phyloP scores from a whole-genome alignment of 768 basidiomycete genomes.

The Rickenella mellea region DNA sequence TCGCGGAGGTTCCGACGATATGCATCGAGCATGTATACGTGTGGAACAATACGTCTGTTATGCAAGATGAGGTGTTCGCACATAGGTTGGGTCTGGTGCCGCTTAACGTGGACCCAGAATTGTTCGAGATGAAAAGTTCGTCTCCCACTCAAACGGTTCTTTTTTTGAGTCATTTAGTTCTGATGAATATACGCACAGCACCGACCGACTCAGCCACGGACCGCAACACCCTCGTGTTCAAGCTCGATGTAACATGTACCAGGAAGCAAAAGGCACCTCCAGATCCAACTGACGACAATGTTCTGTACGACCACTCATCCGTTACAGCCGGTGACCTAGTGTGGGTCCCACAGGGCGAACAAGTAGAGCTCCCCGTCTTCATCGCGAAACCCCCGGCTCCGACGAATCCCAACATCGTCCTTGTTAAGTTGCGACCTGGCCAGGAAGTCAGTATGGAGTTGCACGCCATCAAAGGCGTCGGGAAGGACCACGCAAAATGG shows the following conservation, averaged over 20 bases:
- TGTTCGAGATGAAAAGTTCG: constrained; percentile 44
- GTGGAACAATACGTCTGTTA: constrained; percentile 90
- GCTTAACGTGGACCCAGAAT: constrained; percentile 72
- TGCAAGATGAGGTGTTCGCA: constrained; percentile 88
- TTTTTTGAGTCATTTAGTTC: background rate
- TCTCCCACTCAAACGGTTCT: no score
- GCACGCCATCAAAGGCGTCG: constrained; percentile 87
- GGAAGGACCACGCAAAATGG: constrained; percentile 95
- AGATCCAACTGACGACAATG: constrained; percentile 37
- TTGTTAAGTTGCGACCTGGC: constrained; percentile 87
- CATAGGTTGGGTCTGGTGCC: constrained; percentile 91
- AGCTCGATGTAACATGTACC: constrained; percentile 56
- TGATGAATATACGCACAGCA: constrained; percentile 13
- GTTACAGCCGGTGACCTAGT: constrained; percentile 55
- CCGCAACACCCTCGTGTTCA: constrained; percentile 86
- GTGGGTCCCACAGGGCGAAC: constrained; percentile 82
- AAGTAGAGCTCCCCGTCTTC: constrained; percentile 42
- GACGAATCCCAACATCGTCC: constrained; percentile 57
- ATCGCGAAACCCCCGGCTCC: constrained; percentile 12
- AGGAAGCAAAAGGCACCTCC: constrained; percentile 36
- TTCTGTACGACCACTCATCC: constrained; percentile 66
- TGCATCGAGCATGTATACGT: constrained; percentile 87
- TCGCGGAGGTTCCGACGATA: constrained; percentile 91
- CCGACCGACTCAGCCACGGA: constrained; percentile 66
- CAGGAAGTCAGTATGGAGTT: constrained; percentile 79